These are phyloP conservation scores for Phytophthora foliorum DNA, from an alignment of 352 stramenopile genomes.

Conservation along the genomic window DNA sequence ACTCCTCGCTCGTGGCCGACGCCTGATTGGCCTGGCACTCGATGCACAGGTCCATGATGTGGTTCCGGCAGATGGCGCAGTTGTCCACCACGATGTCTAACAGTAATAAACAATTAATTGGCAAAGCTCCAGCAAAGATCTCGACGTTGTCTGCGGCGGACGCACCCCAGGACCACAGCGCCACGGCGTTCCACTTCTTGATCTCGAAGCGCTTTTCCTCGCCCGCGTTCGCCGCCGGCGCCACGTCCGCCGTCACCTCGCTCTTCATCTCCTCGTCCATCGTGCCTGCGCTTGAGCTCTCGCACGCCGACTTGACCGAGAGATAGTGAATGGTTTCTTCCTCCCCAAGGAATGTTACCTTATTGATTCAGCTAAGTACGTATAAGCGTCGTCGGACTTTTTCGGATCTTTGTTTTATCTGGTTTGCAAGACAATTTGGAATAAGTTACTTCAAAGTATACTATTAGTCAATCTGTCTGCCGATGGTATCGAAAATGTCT, in stretches of 20 bases:
- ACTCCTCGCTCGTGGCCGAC: slow-evolving; percentile 90
- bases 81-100: slow-evolving; percentile 91
- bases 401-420: too few relatives aligned
- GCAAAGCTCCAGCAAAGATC: slow-evolving; percentile 30
- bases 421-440: too few relatives aligned
- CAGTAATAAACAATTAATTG: slow-evolving; percentile 20
- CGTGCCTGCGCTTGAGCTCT: slow-evolving; percentile 1
- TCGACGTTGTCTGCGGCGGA: slow-evolving; percentile 6
- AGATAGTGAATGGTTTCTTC: slow-evolving; percentile 23
- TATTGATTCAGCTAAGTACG: background rate
- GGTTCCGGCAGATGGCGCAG: slow-evolving; percentile 99
- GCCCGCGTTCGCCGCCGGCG: slow-evolving; percentile 17
- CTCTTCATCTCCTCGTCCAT: slow-evolving; percentile 87
- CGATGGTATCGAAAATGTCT: too few relatives aligned
- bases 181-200: slow-evolving; percentile 99
- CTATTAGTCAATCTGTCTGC: too few relatives aligned
- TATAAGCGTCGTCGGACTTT: background rate
- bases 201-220: slow-evolving; percentile 98
- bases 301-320: slow-evolving; percentile 1
- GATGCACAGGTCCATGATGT: slow-evolving; percentile 99
- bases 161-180: slow-evolving; percentile 98
- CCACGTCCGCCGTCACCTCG: slow-evolving; percentile 44
- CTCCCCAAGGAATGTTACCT: background rate
- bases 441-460: too few relatives aligned
- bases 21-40: slow-evolving; percentile 98